Percentiles rank a stretch among this genome's conserved stretches.
These are phyloP conservation scores for Mycogone perniciosa DNA, from an alignment of 2,329 filamentous ascomycete genomes.

Conservation along the genomic window DNA sequence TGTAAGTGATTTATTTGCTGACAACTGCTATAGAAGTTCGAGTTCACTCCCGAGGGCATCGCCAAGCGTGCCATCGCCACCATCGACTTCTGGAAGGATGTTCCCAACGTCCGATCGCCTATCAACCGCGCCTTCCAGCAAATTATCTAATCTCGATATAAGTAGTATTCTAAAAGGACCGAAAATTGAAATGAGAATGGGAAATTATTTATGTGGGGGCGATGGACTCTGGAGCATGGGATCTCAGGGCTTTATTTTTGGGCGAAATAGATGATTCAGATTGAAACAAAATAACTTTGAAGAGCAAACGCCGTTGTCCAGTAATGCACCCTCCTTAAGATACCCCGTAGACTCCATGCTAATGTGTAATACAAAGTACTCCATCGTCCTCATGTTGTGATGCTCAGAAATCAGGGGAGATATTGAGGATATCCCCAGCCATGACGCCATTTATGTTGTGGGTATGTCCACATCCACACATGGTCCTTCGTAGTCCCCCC, in stretches of 20 bases:
- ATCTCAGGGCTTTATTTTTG: slow-evolving; percentile 15
- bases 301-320: neutral
- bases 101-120: slow-evolving; percentile 83
- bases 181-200: slow-evolving; percentile 9
- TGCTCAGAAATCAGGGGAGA: neutral
- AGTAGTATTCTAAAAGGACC: neutral
- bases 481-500: too few species aligned
- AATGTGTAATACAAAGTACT: neutral
- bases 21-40: slow-evolving; percentile 72
- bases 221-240: slow-evolving; percentile 22
- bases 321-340: too few species aligned
- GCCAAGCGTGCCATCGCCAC: slow-evolving; percentile 90
- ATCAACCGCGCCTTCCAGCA: slow-evolving; percentile 98
- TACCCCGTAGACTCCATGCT: slow-evolving; percentile 3
- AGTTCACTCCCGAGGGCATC: slow-evolving; percentile 96
- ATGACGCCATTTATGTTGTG: too few species aligned
- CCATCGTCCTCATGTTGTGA: neutral
- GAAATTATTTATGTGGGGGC: slow-evolving; percentile 21
- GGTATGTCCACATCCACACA: too few species aligned
- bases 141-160: slow-evolving; percentile 61
- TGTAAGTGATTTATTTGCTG: slow-evolving; percentile 22
- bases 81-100: slow-evolving; percentile 95
- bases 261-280: slow-evolving; percentile 1
- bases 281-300: neutral
- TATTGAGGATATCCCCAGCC: too few species aligned